Evolutionary conservation across 2,329 filamentous ascomycete genomes (phyloP).

Genomic region (Trichophyton mentagrophytes): DNA sequence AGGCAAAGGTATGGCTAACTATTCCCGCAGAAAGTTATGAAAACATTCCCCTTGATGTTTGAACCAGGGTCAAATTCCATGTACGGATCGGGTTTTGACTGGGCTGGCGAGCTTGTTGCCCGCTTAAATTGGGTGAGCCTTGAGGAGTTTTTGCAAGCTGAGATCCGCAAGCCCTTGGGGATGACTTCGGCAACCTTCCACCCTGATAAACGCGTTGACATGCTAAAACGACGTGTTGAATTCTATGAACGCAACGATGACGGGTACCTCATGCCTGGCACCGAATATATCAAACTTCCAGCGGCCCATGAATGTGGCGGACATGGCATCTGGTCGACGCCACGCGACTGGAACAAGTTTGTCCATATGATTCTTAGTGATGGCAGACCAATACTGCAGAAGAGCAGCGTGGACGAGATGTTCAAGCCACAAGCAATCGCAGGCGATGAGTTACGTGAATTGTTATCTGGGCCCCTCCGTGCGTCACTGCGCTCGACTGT

Average conservation of each 20-base stretch:
- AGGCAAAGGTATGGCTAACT: no score
- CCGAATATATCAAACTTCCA: no score
- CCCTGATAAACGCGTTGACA: not conserved
- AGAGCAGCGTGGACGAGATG: not conserved
- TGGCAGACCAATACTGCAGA: not conserved
- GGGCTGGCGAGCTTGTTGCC: not conserved
- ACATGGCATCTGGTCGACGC: not conserved
- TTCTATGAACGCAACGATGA: not conserved
- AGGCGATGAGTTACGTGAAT: not conserved
- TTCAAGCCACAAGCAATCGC: not conserved
- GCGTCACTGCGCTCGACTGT: not conserved
- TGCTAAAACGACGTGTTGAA: not conserved
- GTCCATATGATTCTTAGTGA: not conserved
- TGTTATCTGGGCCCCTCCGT: not conserved
- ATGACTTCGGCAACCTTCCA: not conserved
- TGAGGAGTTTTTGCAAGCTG: not conserved
- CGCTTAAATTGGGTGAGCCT: not conserved
- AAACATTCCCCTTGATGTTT: not conserved
- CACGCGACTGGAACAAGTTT: not conserved
- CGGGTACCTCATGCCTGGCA: no score
- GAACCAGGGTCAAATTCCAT: not conserved
- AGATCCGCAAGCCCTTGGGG: not conserved
- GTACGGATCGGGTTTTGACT: not conserved
- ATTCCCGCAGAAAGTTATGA: no score
- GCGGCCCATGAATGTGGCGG: no score